phyloP scores from a whole-genome alignment of 495 filamentous ascomycete species.

The Aspergillus indologenus region DNA sequence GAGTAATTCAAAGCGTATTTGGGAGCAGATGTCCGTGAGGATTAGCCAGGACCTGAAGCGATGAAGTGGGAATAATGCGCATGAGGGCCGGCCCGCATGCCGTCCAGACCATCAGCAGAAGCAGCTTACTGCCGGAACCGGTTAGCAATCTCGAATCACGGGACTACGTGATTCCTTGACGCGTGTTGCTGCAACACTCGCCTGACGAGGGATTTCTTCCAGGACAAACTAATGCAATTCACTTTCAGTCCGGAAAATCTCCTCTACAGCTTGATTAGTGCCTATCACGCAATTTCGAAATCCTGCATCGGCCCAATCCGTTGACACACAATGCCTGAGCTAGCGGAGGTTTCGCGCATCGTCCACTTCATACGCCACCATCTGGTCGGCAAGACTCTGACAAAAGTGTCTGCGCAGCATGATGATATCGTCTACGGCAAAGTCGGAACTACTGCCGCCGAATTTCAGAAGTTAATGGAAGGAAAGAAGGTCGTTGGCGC shows the following conservation, averaged over 20 bases:
- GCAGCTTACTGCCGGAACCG: constrained; percentile 6
- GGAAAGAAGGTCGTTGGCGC: constrained; percentile 75
- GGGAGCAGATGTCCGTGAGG: not conserved
- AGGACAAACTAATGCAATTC: too few relatives aligned
- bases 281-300: not conserved
- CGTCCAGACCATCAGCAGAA: not conserved
- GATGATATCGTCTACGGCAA: constrained; percentile 86
- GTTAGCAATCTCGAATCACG: constrained; percentile 14
- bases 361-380: constrained; percentile 79
- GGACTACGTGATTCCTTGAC: constrained; percentile 21
- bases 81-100: constrained; percentile 4
- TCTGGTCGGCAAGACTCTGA: constrained; percentile 77
- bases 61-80: constrained; percentile 1
- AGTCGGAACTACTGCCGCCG: constrained; percentile 69
- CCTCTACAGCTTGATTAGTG: not conserved
- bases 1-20: not conserved
- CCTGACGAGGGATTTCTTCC: too few relatives aligned
- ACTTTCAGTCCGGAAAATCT: not conserved
- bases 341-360: constrained; percentile 82
- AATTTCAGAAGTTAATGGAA: constrained; percentile 67
- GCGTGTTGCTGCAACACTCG: constrained; percentile 11
- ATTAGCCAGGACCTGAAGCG: not conserved
- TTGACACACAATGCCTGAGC: constrained; percentile 64
- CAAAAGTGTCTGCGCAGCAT: constrained; percentile 64
- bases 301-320: not conserved